Conservation (phyloP, 2,329 filamentous ascomycete species). For the Teratosphaeria nubilosa region DNA sequence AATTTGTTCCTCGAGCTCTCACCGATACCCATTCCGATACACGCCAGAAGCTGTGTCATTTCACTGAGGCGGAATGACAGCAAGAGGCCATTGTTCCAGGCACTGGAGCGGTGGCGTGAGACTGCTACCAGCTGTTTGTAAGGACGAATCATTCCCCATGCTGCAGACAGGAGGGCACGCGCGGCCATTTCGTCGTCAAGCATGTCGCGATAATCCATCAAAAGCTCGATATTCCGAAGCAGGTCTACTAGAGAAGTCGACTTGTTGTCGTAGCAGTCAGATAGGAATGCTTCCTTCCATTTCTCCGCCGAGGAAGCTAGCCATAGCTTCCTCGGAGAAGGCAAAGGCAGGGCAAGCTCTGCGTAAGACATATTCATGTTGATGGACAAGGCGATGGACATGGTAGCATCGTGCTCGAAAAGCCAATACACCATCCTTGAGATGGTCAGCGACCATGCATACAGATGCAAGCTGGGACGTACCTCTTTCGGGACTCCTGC, state of each 20-base stretch:
- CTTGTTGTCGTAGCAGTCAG: not conserved
- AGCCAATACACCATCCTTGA: not conserved
- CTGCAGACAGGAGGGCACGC: not conserved
- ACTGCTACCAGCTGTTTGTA: not conserved
- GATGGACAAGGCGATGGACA: not conserved
- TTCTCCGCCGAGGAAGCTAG: slow-evolving; percentile 49
- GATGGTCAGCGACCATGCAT: not conserved
- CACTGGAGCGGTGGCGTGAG: not conserved
- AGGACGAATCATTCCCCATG: not conserved
- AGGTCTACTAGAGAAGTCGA: not conserved
- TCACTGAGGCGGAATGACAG: not conserved
- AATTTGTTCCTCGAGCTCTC: slow-evolving; percentile 6
- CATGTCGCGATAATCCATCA: not conserved
- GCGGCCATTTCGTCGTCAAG: not conserved
- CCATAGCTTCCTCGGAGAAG: slow-evolving; percentile 53
- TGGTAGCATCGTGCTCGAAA: not conserved
- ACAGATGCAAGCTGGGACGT: not conserved
- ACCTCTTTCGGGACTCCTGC: not conserved
- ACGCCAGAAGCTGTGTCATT: not conserved
- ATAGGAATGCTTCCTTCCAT: slow-evolving; percentile 49
- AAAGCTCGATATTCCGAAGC: not conserved
- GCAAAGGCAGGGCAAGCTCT: not conserved
- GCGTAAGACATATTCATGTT: not conserved
- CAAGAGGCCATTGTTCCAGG: not conserved
- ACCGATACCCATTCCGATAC: not conserved